Base-by-base conservation (phyloP, 768 basidiomycete species). In the Boletus edulis region DNA sequence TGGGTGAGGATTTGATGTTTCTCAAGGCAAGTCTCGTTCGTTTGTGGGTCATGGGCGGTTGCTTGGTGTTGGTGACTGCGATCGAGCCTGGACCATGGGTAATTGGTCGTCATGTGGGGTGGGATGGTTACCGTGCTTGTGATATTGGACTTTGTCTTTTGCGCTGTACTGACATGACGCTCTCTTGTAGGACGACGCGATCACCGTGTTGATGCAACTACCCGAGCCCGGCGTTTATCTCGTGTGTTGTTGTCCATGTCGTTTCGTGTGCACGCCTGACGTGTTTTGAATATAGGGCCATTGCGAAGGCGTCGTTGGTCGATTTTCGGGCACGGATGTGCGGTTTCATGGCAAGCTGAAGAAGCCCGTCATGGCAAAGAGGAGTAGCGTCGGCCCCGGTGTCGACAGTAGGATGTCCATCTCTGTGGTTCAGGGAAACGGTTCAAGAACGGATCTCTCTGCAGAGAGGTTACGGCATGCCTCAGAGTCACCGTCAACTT, bases 281-380 rank as follows among this genome's bases (percentile, higher is more conserved):
- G 27, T 34, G 5, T 29, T 29, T 20, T 29, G 11, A 5, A 13
- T 20, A 9, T 14, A 91, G 90, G 91, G 92, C 5, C 89, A 86
- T 60, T 94, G 91, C 64, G 91, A 94, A 72, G 91, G 86, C 49
- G 88, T 94, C 49, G 87, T 94, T 3, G 91, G 91, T 11, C 78
- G 83, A 6, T 93, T 94, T 65, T 72, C 73, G 17, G 84, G 80
- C 0, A 59, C 69, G 20, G 74, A 86, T 54, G 91, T 94, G 11
- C 79, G 73, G 8, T 89, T 93, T 64, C 83, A 83, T 55, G 76
- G 80, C 3, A 87, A 83, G 60, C 80, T 94, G 57, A 94, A 94
- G 76, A 85, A 82, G 51, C 87, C 89, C 0, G 75, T 94, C 58
- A 86, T 87, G 77, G 80, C 89, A 4, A 91, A 88, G 70, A 81